Percentiles rank a stretch among this genome's conserved stretches.
Evolutionary conservation across 2,329 filamentous ascomycete genomes (phyloP).

Genomic region (Aureobasidium sp.): DNA sequence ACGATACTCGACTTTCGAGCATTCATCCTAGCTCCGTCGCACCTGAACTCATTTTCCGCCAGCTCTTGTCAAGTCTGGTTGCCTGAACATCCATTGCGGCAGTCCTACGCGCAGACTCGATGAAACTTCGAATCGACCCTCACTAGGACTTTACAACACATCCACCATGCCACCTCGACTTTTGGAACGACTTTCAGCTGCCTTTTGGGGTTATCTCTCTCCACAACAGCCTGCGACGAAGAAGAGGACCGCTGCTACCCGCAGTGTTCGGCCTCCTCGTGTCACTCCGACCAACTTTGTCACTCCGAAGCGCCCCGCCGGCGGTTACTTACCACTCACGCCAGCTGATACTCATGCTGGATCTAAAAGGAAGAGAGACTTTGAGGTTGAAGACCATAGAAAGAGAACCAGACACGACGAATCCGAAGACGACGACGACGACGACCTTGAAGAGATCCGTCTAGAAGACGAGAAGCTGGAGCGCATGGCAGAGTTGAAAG

Average conservation of each 20-base stretch:
- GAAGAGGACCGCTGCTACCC: neutral
- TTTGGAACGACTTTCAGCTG: slow-evolving; percentile 28
- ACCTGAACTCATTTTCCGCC: neutral
- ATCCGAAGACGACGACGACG: neutral
- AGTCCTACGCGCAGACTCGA: neutral
- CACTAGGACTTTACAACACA: neutral
- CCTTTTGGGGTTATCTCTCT: slow-evolving; percentile 38
- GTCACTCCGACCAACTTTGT: neutral
- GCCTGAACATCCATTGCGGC: neutral
- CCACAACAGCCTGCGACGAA: slow-evolving; percentile 21
- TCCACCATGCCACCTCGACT: neutral
- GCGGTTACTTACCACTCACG: neutral
- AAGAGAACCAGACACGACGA: neutral
- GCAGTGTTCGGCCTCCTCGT: neutral
- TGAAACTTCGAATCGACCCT: neutral
- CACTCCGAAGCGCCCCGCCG: neutral
- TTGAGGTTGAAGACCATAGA: neutral
- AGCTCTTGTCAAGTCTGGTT: neutral
- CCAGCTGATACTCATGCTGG: neutral
- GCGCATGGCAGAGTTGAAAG: neutral
- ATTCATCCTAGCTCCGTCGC: neutral
- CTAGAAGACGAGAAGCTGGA: neutral
- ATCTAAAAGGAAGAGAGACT: neutral
- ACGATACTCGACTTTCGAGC: neutral
- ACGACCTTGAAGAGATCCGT: neutral